Conservation (phyloP, 768 basidiomycete species). For the Russula earlei region DNA sequence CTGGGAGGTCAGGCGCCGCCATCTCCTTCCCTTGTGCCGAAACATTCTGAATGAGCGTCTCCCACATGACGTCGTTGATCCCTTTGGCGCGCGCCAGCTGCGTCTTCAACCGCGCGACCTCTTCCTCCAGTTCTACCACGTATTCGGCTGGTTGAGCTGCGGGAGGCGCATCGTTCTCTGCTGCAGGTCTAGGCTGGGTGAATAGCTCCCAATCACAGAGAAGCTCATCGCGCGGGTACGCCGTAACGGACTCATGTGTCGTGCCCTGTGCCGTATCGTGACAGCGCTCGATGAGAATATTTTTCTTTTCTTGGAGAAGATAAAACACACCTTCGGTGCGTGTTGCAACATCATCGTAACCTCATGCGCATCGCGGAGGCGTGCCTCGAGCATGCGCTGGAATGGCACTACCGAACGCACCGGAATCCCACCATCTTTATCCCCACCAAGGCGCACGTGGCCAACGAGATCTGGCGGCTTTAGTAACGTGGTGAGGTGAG, state of each 20-base stretch:
- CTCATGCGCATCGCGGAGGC: slow-evolving; percentile 60
- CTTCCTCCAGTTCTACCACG: slow-evolving; percentile 60
- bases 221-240: slow-evolving; percentile 46
- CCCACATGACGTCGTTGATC: slow-evolving; percentile 95
- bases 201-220: slow-evolving; percentile 60
- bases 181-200: slow-evolving; percentile 35
- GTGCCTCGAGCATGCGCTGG: slow-evolving; percentile 62
- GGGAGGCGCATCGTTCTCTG: slow-evolving; percentile 27
- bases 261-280: slow-evolving; percentile 13
- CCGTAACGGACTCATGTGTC: slow-evolving; percentile 21
- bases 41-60: slow-evolving; percentile 61
- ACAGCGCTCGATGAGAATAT: not conserved
- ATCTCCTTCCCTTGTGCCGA: slow-evolving; percentile 32
- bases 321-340: slow-evolving; percentile 32
- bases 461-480: slow-evolving; percentile 84
- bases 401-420: slow-evolving; percentile 59
- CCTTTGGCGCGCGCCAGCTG: slow-evolving; percentile 78
- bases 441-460: slow-evolving; percentile 49
- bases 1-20: not conserved
- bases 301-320: not conserved
- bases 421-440: slow-evolving; percentile 46
- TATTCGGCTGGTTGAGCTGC: slow-evolving; percentile 39
- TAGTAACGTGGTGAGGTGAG: slow-evolving; percentile 67
- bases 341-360: slow-evolving; percentile 51
- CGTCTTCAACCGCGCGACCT: slow-evolving; percentile 54